Conservation (phyloP, 495 filamentous ascomycete species). For the Articulospora tetracladia region DNA sequence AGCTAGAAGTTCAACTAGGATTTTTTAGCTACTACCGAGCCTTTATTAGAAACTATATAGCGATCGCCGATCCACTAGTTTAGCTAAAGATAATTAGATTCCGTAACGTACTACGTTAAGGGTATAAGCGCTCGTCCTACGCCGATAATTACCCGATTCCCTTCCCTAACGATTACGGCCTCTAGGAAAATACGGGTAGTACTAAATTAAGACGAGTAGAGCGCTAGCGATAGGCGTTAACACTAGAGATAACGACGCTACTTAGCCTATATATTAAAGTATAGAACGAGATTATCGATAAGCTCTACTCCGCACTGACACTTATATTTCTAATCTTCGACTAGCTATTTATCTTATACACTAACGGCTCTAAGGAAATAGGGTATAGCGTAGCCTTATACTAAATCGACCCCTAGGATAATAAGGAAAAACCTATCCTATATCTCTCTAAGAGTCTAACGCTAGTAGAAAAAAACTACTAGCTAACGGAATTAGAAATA, state of each 20-base stretch:
- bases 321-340: neutral
- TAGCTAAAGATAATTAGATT: neutral
- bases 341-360: neutral
- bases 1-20: neutral
- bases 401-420: neutral
- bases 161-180: neutral
- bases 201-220: neutral
- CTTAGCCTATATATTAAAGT: neutral
- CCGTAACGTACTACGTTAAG: neutral
- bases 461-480: slow-evolving; percentile 1
- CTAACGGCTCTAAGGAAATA: neutral
- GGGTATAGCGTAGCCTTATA: neutral
- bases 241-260: neutral
- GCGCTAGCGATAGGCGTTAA: neutral
- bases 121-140: neutral
- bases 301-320: neutral
- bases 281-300: neutral
- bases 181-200: neutral
- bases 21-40: neutral
- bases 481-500: neutral
- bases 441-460: neutral
- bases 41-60: neutral
- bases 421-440: neutral
- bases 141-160: neutral
- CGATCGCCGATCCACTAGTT: neutral